phyloP scores from a whole-genome alignment of 352 stramenopile genomes.

The Sclerospora graminicola region DNA sequence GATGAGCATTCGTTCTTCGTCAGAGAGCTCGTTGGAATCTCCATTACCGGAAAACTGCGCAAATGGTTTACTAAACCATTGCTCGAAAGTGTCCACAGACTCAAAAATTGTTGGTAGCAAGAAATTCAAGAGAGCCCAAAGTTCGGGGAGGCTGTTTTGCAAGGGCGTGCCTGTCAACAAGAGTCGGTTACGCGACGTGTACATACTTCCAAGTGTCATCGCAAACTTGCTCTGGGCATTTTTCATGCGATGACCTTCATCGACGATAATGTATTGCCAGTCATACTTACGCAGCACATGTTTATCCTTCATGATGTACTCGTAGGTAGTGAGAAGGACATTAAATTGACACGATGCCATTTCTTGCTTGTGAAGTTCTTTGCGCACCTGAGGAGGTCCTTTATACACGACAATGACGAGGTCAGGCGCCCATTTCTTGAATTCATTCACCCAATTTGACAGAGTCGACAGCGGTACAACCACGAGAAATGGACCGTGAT shows the following conservation, averaged over 20 bases:
- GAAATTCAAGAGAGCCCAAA: conserved; percentile 90
- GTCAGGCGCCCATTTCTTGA: conserved; percentile 90
- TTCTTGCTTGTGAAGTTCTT: conserved; percentile 70
- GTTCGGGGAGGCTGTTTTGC: conserved; percentile 94
- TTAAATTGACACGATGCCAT: conserved; percentile 87
- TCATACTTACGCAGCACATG: conserved; percentile 82
- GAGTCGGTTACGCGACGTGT: conserved; percentile 84
- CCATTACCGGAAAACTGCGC: conserved; percentile 66
- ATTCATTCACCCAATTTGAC: conserved; percentile 92
- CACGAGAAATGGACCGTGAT: conserved; percentile 94
- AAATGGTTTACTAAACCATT: conserved; percentile 87
- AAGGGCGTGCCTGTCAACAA: conserved; percentile 98
- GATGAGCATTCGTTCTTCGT: conserved; percentile 85
- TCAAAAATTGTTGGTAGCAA: conserved; percentile 88
- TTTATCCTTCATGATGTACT: conserved; percentile 91
- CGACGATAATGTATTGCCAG: conserved; percentile 91
- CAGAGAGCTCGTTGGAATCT: conserved; percentile 73
- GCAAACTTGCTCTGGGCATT: conserved; percentile 87
- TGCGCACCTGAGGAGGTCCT: conserved; percentile 63
- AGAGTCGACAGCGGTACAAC: conserved; percentile 93
- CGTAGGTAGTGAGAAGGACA: conserved; percentile 91
- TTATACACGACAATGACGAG: conserved; percentile 97
- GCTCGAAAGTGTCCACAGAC: conserved; percentile 83
- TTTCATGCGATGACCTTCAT: conserved; percentile 92
- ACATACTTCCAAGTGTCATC: conserved; percentile 75